These are phyloP conservation scores for Penicillium palitans DNA, from an alignment of 2,329 filamentous ascomycete genomes.

Conservation along the genomic window DNA sequence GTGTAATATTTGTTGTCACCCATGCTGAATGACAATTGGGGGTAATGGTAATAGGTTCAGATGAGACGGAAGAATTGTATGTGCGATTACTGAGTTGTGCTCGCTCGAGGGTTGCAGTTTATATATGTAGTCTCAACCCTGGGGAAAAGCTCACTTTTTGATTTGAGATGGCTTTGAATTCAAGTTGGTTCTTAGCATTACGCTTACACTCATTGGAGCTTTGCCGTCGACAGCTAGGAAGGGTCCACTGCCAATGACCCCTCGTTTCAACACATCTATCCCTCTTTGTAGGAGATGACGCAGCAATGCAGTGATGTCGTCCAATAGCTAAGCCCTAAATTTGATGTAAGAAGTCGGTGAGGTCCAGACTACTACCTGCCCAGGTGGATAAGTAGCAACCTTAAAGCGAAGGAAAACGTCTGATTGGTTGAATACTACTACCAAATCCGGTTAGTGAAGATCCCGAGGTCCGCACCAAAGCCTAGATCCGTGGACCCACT, in stretches of 20 bases:
- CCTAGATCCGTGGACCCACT: not conserved
- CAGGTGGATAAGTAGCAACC: not conserved
- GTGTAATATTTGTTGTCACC: constrained; percentile 11
- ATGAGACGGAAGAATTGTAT: not conserved
- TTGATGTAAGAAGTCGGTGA: not conserved
- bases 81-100: not conserved
- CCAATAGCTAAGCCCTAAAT: not conserved
- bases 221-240: not conserved
- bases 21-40: not conserved
- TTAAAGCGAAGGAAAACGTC: not conserved
- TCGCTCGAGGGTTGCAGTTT: not conserved
- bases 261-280: not conserved
- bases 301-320: not conserved
- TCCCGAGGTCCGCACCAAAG: not conserved
- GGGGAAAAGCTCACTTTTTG: not conserved
- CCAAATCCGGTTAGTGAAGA: not conserved
- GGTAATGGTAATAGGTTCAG: not conserved
- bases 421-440: constrained; percentile 2
- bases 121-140: not conserved
- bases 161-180: not conserved
- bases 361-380: not conserved
- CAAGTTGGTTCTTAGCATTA: not conserved
- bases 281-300: not conserved
- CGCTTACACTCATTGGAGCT: not conserved
- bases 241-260: not conserved